Percentiles rank a stretch among this genome's conserved stretches.
These are phyloP conservation scores for Leptomonas seymouri DNA, from an alignment of 208 protist genomes.

Conservation along the genomic window DNA sequence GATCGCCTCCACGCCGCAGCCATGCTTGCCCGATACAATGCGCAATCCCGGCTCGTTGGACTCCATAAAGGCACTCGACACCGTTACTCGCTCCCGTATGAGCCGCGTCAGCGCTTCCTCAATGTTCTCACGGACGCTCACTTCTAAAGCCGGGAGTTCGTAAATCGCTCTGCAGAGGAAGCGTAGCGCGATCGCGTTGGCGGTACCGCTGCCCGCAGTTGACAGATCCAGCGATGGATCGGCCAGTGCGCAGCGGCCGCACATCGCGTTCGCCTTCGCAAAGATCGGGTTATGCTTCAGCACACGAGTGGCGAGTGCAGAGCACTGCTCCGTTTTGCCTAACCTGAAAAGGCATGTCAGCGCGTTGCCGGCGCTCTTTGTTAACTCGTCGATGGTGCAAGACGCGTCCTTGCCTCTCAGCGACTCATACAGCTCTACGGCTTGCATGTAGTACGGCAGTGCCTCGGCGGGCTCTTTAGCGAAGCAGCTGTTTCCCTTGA, in stretches of 20 bases:
- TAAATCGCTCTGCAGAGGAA: conserved; percentile 81
- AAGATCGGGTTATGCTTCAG: conserved; percentile 69
- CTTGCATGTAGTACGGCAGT: conserved; percentile 50
- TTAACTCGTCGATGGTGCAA: conserved; percentile 70
- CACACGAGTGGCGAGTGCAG: conserved; percentile 43
- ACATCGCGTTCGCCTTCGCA: conserved; percentile 85
- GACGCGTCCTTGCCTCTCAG: conserved; percentile 11
- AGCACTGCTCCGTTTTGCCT: conserved; percentile 43
- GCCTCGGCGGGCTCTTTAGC: conserved; percentile 51
- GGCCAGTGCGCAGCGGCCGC: conserved; percentile 55
- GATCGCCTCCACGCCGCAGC: conserved; percentile 56
- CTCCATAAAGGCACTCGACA: conserved; percentile 6
- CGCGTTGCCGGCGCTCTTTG: conserved; percentile 83
- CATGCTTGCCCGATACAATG: conserved; percentile 20
- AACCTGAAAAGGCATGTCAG: conserved; percentile 81
- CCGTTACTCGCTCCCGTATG: conserved; percentile 17
- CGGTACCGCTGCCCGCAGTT: conserved; percentile 16
- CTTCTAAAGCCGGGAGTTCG: conserved; percentile 60
- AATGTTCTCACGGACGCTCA: conserved; percentile 27
- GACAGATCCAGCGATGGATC: conserved; percentile 23
- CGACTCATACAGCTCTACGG: conserved; percentile 56
- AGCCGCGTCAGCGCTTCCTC: conserved; percentile 34
- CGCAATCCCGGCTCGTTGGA: conserved; percentile 28
- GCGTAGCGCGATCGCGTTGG: conserved; percentile 37
- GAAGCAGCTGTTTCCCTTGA: conserved; percentile 73